Evolutionary conservation across 2,329 filamentous ascomycete genomes (phyloP).

Genomic region (Diaporthe citriasiana): DNA sequence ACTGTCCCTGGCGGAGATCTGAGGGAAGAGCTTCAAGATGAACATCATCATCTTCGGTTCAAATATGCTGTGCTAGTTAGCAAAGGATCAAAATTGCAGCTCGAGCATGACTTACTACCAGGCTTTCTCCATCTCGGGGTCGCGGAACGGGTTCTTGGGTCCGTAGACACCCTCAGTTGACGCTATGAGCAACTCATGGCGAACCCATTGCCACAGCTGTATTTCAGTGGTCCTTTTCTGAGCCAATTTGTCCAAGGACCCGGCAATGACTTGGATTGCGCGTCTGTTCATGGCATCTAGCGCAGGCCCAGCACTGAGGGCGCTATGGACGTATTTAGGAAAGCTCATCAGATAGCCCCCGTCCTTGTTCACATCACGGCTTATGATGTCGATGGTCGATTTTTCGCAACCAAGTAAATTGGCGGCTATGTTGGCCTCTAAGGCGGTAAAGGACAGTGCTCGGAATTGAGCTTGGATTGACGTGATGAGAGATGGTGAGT

Average conservation of each 20-base stretch:
- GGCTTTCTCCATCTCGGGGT: constrained; percentile 19
- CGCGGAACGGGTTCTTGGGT: constrained; percentile 34
- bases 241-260: constrained; percentile 18
- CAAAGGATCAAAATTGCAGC: background rate
- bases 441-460: constrained; percentile 18
- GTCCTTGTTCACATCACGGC: constrained; percentile 28
- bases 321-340: constrained; percentile 26
- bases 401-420: constrained; percentile 16
- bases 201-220: constrained; percentile 29
- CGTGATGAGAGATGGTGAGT: constrained; percentile 20
- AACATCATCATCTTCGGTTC: constrained; percentile 34
- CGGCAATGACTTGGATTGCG: constrained; percentile 19
- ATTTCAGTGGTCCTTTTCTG: background rate
- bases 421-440: constrained; percentile 27
- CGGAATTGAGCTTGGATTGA: constrained; percentile 27
- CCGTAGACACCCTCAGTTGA: constrained; percentile 37
- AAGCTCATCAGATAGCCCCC: constrained; percentile 34
- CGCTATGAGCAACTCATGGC: constrained; percentile 28
- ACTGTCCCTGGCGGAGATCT: constrained; percentile 1
- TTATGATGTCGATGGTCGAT: constrained; percentile 20
- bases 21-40: constrained; percentile 32
- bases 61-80: constrained; percentile 23
- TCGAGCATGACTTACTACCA: constrained; percentile 19
- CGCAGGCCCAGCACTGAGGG: constrained; percentile 26
- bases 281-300: constrained; percentile 39